Base-by-base conservation (phyloP, 768 basidiomycete genomes). In the Russula compacta region DNA sequence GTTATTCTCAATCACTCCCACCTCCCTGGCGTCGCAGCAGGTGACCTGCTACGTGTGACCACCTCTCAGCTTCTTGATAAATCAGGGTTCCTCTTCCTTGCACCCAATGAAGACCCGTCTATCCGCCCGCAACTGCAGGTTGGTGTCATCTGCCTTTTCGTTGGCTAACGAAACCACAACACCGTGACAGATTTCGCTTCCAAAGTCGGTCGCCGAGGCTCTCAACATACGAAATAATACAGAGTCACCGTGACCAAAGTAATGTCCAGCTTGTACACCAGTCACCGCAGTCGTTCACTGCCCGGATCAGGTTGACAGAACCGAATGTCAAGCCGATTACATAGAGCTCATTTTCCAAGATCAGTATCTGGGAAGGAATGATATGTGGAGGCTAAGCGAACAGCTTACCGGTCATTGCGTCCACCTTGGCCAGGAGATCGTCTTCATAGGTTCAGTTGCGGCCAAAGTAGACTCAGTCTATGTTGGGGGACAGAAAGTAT, bases 311-410 rank as follows among this genome's bases (percentile, higher is more conserved):
- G 87, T 90, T 44, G 84, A 94, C 64, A 82, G 79, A 66, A 75
- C 78, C 7, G 73, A 74, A 40, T 80, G 82, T 61, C 79, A 75
- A 29, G 90, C 89, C 1, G 85, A 89, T 62, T 87, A 86, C 69
- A 80, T 98, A 53, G 95, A 98, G 69, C 81, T 98, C 59, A 84
- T 85, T 49, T 98, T 98, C 69, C 89, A 91, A 64, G 94, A 97
- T 70, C 93, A 95, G 69, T 98, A 98, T 71, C 79, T 98, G 15
- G 95, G 95, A 15, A 83, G 97, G 49, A 92, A 89, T 63, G 97
- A 98, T 66, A 95, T 97, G 93, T 98, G 95, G 92, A 79, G 93
- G 51, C 78, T 98, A 8, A 86, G 85, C n/a, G 85, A 88, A 70
- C 79, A 86, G 53, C 78, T 98, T 15, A 84, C 85, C 32, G 86